Base-by-base conservation (phyloP, 2,329 filamentous ascomycete species). In the Monosporascus sp. region DNA sequence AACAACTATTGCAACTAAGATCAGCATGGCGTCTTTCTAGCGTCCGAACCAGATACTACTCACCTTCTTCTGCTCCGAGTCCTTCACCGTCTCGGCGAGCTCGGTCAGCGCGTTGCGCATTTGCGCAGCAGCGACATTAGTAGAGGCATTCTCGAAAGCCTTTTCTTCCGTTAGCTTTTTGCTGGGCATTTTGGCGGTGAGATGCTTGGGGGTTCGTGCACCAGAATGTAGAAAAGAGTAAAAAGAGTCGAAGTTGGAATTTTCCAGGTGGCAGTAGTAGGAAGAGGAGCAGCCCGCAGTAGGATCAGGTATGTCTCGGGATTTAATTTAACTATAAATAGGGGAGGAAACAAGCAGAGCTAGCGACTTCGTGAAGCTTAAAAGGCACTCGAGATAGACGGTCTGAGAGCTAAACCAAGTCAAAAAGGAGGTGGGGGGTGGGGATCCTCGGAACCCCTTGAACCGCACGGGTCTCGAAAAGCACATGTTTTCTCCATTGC, bases 131-230 rank as follows among this genome's bases (percentile, higher is more conserved):
- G 94, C 94, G 62, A 99, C 93, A 67, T 90, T 97, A 69, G 94
- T 99, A 53, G 93, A 97, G 64, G 94, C 96, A 84, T 97, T 97
- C 77, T 99, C 94, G 73, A 99, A 99, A 58, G 94, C 94, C 94
- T 97, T 73, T 37, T n/a, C 11, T 41, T 54, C 48, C 54, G 68
- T 77, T 70, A 77, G 67, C 54, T 58, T 18, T 8, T 56, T 49
- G 27, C 36, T 14, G 44, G 25, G 22, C 43, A 39, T 35, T 18
- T 44, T 24, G 20, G 15, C 11, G 9, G 39, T 18, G 48, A 38
- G 50, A 41, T 36, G 49, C 44, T 54, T 31, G 39, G 22, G 48
- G 39, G 37, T 45, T 50, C 24, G 48, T 45, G 20, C 37, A 49
- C 37, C 39, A 37, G 39, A 47, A 20, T 18, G 48, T 36, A 5